These are phyloP conservation scores for Rosa rugosa DNA, from an alignment of 306 rosid species.

Conservation along the genomic window DNA sequence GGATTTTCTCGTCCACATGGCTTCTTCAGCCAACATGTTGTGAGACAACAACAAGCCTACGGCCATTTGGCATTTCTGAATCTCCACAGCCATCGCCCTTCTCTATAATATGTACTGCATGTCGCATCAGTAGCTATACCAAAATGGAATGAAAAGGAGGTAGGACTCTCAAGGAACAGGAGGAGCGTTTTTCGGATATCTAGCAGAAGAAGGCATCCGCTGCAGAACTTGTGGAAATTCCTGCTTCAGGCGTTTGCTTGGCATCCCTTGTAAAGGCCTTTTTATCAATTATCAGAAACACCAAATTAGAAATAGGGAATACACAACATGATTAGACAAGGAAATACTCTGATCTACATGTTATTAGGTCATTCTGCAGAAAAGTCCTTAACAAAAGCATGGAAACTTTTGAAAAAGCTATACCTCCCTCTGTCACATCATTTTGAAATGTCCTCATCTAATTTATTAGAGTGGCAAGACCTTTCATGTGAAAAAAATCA, in stretches of 20 bases:
- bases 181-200: conserved; percentile 85
- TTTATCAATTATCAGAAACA: conserved; percentile 19
- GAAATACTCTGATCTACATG: background rate
- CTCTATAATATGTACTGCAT: conserved; percentile 45
- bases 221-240: conserved; percentile 72
- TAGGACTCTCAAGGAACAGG: conserved; percentile 66
- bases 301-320: conserved; percentile 12
- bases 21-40: conserved; percentile 23
- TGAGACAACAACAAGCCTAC: conserved; percentile 26
- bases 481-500: no score
- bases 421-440: no score
- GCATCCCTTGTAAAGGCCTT: conserved; percentile 61
- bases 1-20: conserved; percentile 24
- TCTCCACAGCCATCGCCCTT: conserved; percentile 28
- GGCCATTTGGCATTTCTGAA: conserved; percentile 31
- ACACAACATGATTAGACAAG: background rate
- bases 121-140: conserved; percentile 39
- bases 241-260: conserved; percentile 79
- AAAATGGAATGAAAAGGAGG: conserved; percentile 32
- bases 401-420: background rate
- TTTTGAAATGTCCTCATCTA: background rate
- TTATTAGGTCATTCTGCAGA: background rate
- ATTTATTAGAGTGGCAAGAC: no score
- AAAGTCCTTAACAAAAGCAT: background rate
- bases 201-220: conserved; percentile 67